Conservation (phyloP, 208 protist species). For the Kentomonas sorsogonicus region DNA sequence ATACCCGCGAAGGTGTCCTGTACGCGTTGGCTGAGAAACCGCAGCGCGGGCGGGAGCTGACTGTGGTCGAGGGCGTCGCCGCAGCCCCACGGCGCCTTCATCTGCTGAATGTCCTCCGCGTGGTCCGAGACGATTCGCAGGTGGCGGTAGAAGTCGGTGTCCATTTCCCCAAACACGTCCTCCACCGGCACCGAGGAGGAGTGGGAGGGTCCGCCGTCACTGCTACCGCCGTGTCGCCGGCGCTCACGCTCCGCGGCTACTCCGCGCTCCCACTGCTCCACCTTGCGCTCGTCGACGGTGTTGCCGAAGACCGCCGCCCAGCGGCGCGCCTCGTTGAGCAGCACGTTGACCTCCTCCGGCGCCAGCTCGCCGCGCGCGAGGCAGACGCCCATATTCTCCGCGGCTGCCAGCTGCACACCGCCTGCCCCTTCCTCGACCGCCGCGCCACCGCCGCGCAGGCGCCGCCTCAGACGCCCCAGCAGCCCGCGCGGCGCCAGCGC, state of each 20-base stretch:
- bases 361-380: conserved; percentile 31
- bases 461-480: background rate
- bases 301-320: conserved; percentile 53
- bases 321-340: conserved; percentile 52
- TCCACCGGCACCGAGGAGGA: background rate
- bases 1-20: conserved; percentile 40
- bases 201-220: too few species aligned
- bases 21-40: conserved; percentile 44
- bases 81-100: conserved; percentile 80
- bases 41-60: conserved; percentile 61
- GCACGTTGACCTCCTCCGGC: conserved; percentile 29
- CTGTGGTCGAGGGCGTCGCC: conserved; percentile 58
- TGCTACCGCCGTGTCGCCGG: too few species aligned
- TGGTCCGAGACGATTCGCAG: conserved; percentile 73
- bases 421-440: conserved; percentile 1
- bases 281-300: conserved; percentile 47
- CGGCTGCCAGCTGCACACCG: conserved; percentile 22
- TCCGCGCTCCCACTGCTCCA: conserved; percentile 11
- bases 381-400: conserved; percentile 64
- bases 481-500: conserved; percentile 3
- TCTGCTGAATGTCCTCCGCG: conserved; percentile 71
- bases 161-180: too few species aligned
- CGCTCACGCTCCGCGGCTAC: too few species aligned
- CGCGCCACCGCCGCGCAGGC: too few species aligned
- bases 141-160: conserved; percentile 30